Evolutionary conservation across 345 rosid species (phyloP).

Genomic region (Abelmoschus esculentus): DNA sequence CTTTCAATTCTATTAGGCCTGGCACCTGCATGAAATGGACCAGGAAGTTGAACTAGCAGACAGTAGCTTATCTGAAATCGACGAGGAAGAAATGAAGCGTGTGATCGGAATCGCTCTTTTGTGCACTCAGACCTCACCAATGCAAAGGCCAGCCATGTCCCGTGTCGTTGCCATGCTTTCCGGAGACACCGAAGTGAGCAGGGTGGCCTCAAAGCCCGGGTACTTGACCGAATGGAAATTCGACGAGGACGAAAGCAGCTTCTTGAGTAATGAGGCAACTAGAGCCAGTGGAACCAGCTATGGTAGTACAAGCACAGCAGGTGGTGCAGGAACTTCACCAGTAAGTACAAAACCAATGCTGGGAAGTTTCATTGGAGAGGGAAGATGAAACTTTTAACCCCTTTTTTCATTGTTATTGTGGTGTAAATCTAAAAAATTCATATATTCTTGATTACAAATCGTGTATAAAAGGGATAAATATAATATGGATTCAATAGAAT

Average conservation of each 20-base stretch:
- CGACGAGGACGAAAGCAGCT: slow-evolving; percentile 26
- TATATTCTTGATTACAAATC: background rate
- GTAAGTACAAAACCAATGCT: background rate
- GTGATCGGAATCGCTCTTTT: slow-evolving; percentile 48
- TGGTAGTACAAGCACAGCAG: background rate
- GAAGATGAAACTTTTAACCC: slow-evolving; percentile 6
- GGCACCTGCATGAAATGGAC: slow-evolving; percentile 44
- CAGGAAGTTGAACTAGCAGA: slow-evolving; percentile 37
- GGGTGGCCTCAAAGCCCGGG: slow-evolving; percentile 34
- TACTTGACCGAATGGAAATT: slow-evolving; percentile 54
- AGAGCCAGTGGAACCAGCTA: slow-evolving; percentile 12
- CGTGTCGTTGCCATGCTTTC: slow-evolving; percentile 58
- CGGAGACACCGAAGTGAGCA: slow-evolving; percentile 56
- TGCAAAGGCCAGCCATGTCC: slow-evolving; percentile 53
- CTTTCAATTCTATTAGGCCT: slow-evolving; percentile 34
- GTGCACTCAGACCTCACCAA: slow-evolving; percentile 57
- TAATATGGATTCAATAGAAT: too few relatives aligned
- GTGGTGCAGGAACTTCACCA: background rate
- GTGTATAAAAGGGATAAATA: background rate
- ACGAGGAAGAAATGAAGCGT: slow-evolving; percentile 39
- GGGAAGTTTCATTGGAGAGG: slow-evolving; percentile 4
- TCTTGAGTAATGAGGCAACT: slow-evolving; percentile 20
- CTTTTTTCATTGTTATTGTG: background rate
- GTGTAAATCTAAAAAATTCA: background rate
- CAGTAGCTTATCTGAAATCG: slow-evolving; percentile 24